Evolutionary conservation across 75 land plant genomes (phyloP), one percentile per base, ranked within the genome.

Genomic region (Pinus taeda): DNA sequence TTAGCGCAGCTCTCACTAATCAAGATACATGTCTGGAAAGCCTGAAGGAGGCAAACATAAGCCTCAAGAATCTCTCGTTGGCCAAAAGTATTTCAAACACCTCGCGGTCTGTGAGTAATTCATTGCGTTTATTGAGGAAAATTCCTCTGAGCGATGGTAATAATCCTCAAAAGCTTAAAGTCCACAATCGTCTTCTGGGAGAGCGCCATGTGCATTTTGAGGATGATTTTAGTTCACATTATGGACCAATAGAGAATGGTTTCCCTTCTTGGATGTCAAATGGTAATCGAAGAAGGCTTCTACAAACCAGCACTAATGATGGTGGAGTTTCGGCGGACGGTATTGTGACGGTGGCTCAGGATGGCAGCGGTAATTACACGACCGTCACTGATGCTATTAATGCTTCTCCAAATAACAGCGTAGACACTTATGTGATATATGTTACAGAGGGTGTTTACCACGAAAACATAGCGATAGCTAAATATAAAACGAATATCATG

Each of bases 351-450:
- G 92, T 90, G 73, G 92, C 90, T 3, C 74, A 79, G 64, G 88
- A 90, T 58, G 91, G 91, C 2, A 76, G 59, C 22, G 90, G 92
- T n/a, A 80, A 90, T 59, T 89, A 79, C 75, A 81, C 74, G 17
- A 84, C 81, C 3, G 69, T 90, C 4, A 62, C 37, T 13, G 86
- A 71, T 7, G 93, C 93, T 53, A 77, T 90, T 17, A 74, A 53
- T 21, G 81, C 84, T 24, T 86, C 86, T 74, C 90, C 84, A 18
- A 80, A 82, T 79, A 70, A 83, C 14, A 77, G 71, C 74, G 26
- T 30, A 2, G 77, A 64, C n/a, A 74, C 65, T 1, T 83, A 61
- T 24, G 66, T 81, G 18, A 83, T 83, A 14, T 83, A 81, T 60
- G 53, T 80, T 2, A 83, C 69, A n/a, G 83, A 77, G 15, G 84